Conservation (phyloP, 495 filamentous ascomycete genomes). For the Penicillium samsonianum region DNA sequence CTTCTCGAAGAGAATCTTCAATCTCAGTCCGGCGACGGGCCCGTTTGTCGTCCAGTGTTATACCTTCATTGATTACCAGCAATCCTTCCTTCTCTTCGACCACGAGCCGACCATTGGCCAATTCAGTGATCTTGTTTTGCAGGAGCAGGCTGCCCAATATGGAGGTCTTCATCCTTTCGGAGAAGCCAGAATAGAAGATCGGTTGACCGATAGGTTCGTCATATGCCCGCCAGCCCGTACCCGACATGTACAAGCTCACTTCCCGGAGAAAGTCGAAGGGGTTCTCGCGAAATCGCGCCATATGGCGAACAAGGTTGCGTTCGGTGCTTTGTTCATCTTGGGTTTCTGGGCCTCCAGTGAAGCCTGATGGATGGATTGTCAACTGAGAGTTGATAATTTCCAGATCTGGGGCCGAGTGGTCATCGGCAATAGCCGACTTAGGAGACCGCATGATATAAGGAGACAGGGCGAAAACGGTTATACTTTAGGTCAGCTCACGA, state of each 20-base stretch:
- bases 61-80: constrained; percentile 49
- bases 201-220: constrained; percentile 87
- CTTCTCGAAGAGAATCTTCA: constrained; percentile 66
- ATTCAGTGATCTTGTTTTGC: constrained; percentile 68
- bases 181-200: constrained; percentile 90
- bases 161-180: constrained; percentile 77
- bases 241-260: constrained; percentile 84
- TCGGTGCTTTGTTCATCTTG: constrained; percentile 56
- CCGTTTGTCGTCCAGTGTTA: constrained; percentile 49
- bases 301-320: constrained; percentile 74
- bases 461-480: constrained; percentile 10
- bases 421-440: constrained; percentile 34
- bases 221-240: constrained; percentile 91
- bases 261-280: constrained; percentile 86
- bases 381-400: constrained; percentile 78
- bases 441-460: constrained; percentile 36
- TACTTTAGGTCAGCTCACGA: constrained; percentile 8
- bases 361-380: constrained; percentile 78
- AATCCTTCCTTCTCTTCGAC: constrained; percentile 77
- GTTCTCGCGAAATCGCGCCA: constrained; percentile 75
- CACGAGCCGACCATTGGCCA: constrained; percentile 70
- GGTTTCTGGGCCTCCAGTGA: constrained; percentile 42
- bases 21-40: constrained; percentile 60
- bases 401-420: constrained; percentile 71
- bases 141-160: constrained; percentile 77